phyloP scores from a whole-genome alignment of 23 red algal species.

The Pyropia yezoensis region DNA sequence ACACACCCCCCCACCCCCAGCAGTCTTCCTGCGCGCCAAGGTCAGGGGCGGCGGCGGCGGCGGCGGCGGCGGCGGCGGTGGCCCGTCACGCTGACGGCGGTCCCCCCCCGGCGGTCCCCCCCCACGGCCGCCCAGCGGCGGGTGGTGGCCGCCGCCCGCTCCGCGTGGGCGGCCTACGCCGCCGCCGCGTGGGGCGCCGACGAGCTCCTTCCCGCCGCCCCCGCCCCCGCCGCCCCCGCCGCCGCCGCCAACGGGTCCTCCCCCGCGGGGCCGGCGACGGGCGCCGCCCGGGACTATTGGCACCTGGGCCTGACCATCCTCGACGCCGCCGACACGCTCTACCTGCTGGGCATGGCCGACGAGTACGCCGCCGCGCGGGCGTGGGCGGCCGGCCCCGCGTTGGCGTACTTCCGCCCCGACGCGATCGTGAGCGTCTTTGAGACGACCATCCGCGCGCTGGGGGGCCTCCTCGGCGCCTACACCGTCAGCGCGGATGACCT shows the following conservation, averaged over 20 bases:
- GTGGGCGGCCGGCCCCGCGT: constrained; percentile 20
- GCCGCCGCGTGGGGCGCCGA: constrained; percentile 21
- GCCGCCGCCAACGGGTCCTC: too few relatives aligned
- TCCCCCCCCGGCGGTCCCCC: too few relatives aligned
- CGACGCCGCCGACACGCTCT: constrained; percentile 67
- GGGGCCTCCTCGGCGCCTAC: constrained; percentile 48
- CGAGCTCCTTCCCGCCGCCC: too few relatives aligned
- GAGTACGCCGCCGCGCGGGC: constrained; percentile 43
- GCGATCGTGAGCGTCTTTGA: constrained; percentile 37
- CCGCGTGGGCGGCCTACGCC: constrained; percentile 54
- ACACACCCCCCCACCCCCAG: too few relatives aligned
- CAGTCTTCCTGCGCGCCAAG: too few relatives aligned
- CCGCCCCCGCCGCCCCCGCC: too few relatives aligned
- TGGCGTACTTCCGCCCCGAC: background rate
- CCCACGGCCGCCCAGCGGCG: background rate
- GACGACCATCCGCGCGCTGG: constrained; percentile 49
- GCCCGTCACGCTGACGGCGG: too few relatives aligned
- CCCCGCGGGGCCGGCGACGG: too few relatives aligned
- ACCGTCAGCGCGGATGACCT: constrained; percentile 25
- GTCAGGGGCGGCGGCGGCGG: too few relatives aligned
- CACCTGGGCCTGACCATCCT: constrained; percentile 44
- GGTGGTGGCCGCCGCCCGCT: constrained; percentile 5
- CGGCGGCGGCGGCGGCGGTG: too few relatives aligned
- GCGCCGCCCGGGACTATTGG: constrained; percentile 2
- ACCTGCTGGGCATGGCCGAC: constrained; percentile 34